A percentile compares a stretch with the other conserved stretches of the same genome.
Evolutionary conservation across 139 green algal genomes (phyloP).

Genomic region (Microglena sp.): DNA sequence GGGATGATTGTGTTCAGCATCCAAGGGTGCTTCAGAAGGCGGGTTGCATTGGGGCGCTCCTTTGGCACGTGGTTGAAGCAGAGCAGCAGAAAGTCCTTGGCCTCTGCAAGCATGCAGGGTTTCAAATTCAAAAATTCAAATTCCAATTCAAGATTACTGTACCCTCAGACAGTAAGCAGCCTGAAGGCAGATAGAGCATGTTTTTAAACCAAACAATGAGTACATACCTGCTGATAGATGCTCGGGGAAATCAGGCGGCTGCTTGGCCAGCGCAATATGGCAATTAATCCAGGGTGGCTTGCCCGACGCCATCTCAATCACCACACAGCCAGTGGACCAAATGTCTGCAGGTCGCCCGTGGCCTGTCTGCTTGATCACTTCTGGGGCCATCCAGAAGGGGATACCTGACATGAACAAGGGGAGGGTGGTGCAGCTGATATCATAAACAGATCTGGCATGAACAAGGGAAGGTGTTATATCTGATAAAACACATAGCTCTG

Average conservation of each 20-base stretch:
- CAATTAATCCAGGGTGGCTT: constrained; percentile 14
- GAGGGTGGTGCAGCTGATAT: no score
- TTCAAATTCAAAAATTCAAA: no score
- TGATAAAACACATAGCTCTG: no score
- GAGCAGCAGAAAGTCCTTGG: constrained; percentile 78
- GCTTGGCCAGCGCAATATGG: not conserved
- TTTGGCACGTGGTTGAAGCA: constrained; percentile 79
- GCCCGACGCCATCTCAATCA: constrained; percentile 94
- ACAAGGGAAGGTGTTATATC: no score
- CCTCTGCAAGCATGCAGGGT: constrained; percentile 59
- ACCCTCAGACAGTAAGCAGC: not conserved
- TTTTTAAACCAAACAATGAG: constrained; percentile 46
- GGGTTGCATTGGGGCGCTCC: constrained; percentile 51
- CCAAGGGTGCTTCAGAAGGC: constrained; percentile 70
- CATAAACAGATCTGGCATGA: no score
- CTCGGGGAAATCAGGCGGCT: no score
- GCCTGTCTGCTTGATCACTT: constrained; percentile 85
- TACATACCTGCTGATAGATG: no score
- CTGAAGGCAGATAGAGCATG: constrained; percentile 59
- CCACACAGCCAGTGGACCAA: constrained; percentile 88
- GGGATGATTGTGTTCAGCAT: constrained; percentile 16
- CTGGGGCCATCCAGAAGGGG: constrained; percentile 96
- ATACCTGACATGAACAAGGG: no score
- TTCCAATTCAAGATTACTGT: constrained; percentile 35
- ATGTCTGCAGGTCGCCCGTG: constrained; percentile 85